phyloP scores from a whole-genome alignment of 805 yeast genomes.

The Metschnikowia henanensis region DNA sequence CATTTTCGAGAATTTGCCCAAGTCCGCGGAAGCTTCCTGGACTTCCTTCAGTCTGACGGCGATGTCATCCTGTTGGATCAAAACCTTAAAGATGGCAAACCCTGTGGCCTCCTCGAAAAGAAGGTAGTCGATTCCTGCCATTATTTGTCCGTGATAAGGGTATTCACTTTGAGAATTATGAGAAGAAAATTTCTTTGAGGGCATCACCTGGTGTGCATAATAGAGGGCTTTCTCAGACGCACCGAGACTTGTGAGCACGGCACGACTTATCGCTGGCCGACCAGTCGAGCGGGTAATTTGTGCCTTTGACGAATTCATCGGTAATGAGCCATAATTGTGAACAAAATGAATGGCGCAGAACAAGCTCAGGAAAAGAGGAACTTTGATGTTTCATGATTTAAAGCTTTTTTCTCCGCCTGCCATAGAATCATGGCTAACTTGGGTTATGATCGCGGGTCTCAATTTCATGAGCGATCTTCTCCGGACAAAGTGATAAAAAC shows the following conservation, averaged over 20 bases:
- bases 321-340: too few species aligned
- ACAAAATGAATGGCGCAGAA: too few species aligned
- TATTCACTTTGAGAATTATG: constrained; percentile 8
- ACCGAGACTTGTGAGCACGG: constrained; percentile 9
- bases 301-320: neutral
- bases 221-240: constrained; percentile 9
- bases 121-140: constrained; percentile 84
- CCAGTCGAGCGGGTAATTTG: neutral
- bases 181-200: constrained; percentile 20
- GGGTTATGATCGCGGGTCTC: too few species aligned
- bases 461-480: too few species aligned
- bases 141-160: constrained; percentile 18
- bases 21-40: constrained; percentile 84
- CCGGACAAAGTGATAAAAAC: too few species aligned
- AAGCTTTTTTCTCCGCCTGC: too few species aligned
- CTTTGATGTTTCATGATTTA: too few species aligned
- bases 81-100: constrained; percentile 93
- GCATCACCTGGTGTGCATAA: constrained; percentile 21
- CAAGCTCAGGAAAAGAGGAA: too few species aligned
- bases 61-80: constrained; percentile 89
- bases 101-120: constrained; percentile 99
- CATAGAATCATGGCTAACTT: too few species aligned
- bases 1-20: constrained; percentile 85
- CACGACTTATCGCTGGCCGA: constrained; percentile 6
- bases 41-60: constrained; percentile 93